These are phyloP conservation scores for Trichophaea hybrida DNA, from an alignment of 2,329 filamentous ascomycete species.

Conservation along the genomic window DNA sequence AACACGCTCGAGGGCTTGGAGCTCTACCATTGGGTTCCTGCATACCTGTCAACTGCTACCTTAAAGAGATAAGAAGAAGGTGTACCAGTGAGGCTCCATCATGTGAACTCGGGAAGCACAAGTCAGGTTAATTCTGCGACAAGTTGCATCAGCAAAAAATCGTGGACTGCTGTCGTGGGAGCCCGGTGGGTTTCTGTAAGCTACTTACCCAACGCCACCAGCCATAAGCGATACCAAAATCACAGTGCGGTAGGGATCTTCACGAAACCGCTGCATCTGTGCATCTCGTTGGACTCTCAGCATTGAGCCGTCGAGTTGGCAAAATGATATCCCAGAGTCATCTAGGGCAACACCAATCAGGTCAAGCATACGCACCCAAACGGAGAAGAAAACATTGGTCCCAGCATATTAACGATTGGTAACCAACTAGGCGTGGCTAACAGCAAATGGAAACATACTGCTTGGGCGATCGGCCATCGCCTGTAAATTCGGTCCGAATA, in stretches of 20 bases:
- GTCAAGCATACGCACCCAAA: constrained; percentile 30
- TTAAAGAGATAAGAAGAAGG: background rate
- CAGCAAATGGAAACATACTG: background rate
- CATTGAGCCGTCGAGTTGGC: constrained; percentile 28
- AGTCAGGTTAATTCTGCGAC: constrained; percentile 26
- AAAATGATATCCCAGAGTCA: constrained; percentile 22
- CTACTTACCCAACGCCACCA: constrained; percentile 6
- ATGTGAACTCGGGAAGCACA: constrained; percentile 29
- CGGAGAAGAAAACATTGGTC: constrained; percentile 30
- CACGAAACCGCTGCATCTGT: background rate
- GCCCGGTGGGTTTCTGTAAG: no score
- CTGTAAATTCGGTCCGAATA: background rate
- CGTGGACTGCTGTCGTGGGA: background rate
- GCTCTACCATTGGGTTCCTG: constrained; percentile 30
- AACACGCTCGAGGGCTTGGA: constrained; percentile 29
- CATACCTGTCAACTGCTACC: background rate
- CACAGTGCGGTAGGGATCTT: constrained; percentile 2
- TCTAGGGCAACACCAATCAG: constrained; percentile 27
- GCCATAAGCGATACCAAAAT: constrained; percentile 16
- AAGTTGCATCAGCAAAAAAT: background rate
- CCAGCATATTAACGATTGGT: background rate
- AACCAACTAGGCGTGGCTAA: background rate
- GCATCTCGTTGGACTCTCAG: constrained; percentile 3
- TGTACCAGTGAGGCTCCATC: constrained; percentile 29
- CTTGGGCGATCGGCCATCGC: constrained; percentile 3